These are phyloP conservation scores for Ceratocystis alfenasii DNA, from an alignment of 2,329 filamentous ascomycete genomes.

Conservation along the genomic window DNA sequence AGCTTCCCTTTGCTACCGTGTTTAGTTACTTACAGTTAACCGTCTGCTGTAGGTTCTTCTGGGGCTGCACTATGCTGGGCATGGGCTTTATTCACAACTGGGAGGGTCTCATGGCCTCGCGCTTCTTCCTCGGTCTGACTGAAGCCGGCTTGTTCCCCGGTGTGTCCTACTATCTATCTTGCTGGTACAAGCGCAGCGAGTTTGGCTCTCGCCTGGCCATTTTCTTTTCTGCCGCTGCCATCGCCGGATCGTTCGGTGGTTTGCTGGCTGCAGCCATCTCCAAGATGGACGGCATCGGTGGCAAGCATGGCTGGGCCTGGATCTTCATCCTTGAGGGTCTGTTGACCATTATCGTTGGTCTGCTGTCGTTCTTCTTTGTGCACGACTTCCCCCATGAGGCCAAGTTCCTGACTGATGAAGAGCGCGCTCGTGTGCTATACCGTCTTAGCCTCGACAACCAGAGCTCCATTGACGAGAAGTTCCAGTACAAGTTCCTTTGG, in stretches of 20 bases:
- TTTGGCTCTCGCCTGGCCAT: conserved; percentile 69
- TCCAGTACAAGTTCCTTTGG: conserved; percentile 61
- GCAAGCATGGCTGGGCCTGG: conserved; percentile 48
- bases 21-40: conserved; percentile 19
- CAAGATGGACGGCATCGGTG: conserved; percentile 53
- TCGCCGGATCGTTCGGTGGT: conserved; percentile 68
- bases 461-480: conserved; percentile 62
- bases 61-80: conserved; percentile 58
- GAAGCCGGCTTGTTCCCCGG: conserved; percentile 69
- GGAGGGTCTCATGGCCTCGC: conserved; percentile 52
- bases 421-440: conserved; percentile 59
- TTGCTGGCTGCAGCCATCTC: conserved; percentile 60
- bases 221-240: conserved; percentile 72
- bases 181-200: conserved; percentile 71
- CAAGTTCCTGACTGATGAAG: conserved; percentile 55
- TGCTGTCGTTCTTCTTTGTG: conserved; percentile 63
- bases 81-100: conserved; percentile 56
- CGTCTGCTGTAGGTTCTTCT: conserved; percentile 37
- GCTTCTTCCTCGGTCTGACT: conserved; percentile 59
- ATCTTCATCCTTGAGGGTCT: conserved; percentile 61
- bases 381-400: conserved; percentile 72
- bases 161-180: conserved; percentile 68
- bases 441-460: conserved; percentile 62
- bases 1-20: background rate
- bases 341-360: conserved; percentile 55